A percentile compares a stretch with the other conserved stretches of the same genome.
These are phyloP conservation scores for Rhizopus microsporus DNA, from an alignment of 371 early-diverging fungal genomes.

Conservation along the genomic window DNA sequence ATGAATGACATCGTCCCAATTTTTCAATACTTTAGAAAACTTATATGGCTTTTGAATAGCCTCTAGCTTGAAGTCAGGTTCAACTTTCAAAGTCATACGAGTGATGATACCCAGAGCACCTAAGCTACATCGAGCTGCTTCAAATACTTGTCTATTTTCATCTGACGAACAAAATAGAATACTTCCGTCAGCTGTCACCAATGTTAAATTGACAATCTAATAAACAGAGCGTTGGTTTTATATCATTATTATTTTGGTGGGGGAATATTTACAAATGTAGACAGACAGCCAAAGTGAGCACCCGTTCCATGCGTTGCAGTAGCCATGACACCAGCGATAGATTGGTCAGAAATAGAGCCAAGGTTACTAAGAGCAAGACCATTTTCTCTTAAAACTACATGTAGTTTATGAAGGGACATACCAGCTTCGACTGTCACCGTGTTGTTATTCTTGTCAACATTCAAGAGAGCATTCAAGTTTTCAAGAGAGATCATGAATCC, in stretches of 20 bases:
- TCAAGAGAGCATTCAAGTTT: constrained; percentile 59
- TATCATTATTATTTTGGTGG: not conserved
- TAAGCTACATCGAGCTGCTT: constrained; percentile 74
- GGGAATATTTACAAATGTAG: constrained; percentile 58
- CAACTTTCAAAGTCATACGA: constrained; percentile 70
- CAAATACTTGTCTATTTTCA: constrained; percentile 57
- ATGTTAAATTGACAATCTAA: constrained; percentile 59
- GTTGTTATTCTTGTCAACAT: constrained; percentile 45
- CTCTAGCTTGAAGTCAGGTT: constrained; percentile 68
- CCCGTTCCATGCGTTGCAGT: constrained; percentile 88
- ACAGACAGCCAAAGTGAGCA: constrained; percentile 65
- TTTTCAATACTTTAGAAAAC: constrained; percentile 57
- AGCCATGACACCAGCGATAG: constrained; percentile 75
- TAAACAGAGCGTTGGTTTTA: no score
- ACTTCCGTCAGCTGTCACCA: constrained; percentile 63
- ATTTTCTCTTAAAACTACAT: constrained; percentile 56
- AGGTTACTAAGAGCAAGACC: constrained; percentile 73
- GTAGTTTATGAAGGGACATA: constrained; percentile 66
- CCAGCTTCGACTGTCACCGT: constrained; percentile 75
- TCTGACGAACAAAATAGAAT: constrained; percentile 50
- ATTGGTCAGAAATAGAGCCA: constrained; percentile 86
- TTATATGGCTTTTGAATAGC: constrained; percentile 69
- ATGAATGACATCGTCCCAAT: constrained; percentile 56
- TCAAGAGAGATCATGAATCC: constrained; percentile 75
- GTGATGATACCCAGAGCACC: constrained; percentile 81